A percentile compares a stretch with the other conserved stretches of the same genome.
Conservation (phyloP, 441 rosid species). For the Macaranga tanarius region DNA sequence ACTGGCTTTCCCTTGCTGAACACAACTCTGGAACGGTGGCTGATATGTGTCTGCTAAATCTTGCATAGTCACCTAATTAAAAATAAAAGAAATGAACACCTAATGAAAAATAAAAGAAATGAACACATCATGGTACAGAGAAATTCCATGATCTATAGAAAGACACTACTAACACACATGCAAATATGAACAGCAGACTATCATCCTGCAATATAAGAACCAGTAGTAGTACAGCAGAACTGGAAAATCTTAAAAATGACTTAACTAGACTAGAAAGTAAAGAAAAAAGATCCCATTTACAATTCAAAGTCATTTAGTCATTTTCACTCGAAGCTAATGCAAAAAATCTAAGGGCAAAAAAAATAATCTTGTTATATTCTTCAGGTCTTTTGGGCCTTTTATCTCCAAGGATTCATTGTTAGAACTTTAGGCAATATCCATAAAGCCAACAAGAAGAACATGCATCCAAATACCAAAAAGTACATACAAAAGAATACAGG, state of each 20-base stretch:
- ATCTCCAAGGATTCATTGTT: not conserved
- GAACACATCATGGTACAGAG: not conserved
- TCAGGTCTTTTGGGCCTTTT: not conserved
- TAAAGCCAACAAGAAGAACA: not conserved
- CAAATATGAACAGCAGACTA: not conserved
- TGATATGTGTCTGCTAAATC: conserved; percentile 84
- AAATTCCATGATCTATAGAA: no score
- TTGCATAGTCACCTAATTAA: conserved; percentile 64
- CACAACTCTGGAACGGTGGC: conserved; percentile 81
- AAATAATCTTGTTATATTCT: not conserved
- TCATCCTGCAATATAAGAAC: no score
- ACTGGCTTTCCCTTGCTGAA: conserved; percentile 79
- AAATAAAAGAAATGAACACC: conserved; percentile 12
- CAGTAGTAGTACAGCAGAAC: no score
- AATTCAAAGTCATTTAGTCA: not conserved
- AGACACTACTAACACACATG: not conserved
- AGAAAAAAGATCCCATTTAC: not conserved
- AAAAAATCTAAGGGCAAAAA: not conserved
- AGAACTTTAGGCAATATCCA: not conserved
- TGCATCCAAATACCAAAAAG: not conserved
- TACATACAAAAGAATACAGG: no score
- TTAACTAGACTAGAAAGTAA: not conserved
- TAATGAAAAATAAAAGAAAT: conserved; percentile 16
- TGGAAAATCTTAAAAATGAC: conserved; percentile 2
- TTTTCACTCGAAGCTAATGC: not conserved